phyloP scores from a whole-genome alignment of 352 stramenopile genomes.

The Phytophthora ohioensis region DNA sequence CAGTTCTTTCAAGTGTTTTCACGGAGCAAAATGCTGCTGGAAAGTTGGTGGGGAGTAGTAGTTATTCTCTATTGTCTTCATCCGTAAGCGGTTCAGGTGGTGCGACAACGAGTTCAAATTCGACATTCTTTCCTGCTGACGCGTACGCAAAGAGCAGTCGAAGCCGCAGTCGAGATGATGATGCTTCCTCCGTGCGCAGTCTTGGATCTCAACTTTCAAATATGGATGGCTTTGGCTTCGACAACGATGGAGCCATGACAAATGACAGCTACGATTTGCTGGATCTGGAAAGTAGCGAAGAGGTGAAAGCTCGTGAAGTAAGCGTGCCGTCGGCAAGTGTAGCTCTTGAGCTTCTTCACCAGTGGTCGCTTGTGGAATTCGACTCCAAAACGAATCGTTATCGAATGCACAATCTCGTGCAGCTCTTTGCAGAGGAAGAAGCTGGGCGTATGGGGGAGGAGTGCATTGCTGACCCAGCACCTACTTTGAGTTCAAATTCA shows the following conservation, averaged over 20 bases:
- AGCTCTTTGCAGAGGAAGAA: constrained; percentile 87
- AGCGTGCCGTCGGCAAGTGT: constrained; percentile 57
- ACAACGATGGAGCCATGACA: constrained; percentile 85
- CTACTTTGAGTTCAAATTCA: constrained; percentile 19
- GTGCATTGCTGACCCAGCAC: constrained; percentile 35
- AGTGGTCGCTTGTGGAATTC: constrained; percentile 87
- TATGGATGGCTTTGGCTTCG: constrained; percentile 76
- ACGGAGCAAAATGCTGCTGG: constrained; percentile 23
- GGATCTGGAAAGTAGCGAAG: constrained; percentile 75
- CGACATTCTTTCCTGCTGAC: constrained; percentile 59
- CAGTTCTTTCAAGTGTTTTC: constrained; percentile 68
- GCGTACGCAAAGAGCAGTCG: constrained; percentile 55
- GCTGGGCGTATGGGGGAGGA: constrained; percentile 64
- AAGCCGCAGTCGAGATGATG: constrained; percentile 53
- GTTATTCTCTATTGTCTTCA: constrained; percentile 39
- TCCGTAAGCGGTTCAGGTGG: constrained; percentile 30
- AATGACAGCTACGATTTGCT: constrained; percentile 82
- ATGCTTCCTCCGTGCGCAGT: constrained; percentile 61
- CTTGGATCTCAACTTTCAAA: constrained; percentile 72
- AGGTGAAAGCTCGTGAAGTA: constrained; percentile 60
- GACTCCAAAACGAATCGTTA: constrained; percentile 75
- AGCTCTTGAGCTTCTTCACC: constrained; percentile 69
- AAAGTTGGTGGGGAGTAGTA: constrained; percentile 23
- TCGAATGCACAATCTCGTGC: constrained; percentile 86
- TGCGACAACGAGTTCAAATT: constrained; percentile 23